phyloP scores from a whole-genome alignment of 768 basidiomycete species.

The Agrocybe pediades region DNA sequence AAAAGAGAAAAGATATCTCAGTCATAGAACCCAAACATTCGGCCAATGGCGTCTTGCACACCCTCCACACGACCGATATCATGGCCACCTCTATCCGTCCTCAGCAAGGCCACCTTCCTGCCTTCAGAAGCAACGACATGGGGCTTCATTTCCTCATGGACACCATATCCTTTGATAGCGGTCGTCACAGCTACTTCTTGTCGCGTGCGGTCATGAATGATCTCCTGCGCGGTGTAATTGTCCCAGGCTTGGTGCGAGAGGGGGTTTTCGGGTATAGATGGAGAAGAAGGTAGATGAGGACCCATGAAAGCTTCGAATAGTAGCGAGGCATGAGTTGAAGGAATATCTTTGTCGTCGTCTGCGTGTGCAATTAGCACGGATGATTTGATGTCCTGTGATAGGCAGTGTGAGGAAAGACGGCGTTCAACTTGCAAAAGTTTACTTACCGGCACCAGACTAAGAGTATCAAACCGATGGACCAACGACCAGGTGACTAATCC shows the following conservation, averaged over 20 bases:
- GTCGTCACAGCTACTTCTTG: constrained; percentile 43
- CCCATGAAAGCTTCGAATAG: constrained; percentile 71
- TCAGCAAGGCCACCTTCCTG: constrained; percentile 55
- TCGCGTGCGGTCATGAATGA: constrained; percentile 36
- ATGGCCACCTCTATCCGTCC: constrained; percentile 61
- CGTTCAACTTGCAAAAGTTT: neutral
- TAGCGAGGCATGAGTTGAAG: constrained; percentile 62
- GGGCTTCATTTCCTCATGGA: constrained; percentile 45
- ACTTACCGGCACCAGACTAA: constrained; percentile 58
- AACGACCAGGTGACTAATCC: constrained; percentile 57
- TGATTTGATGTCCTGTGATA: constrained; percentile 56
- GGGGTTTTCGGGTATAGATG: constrained; percentile 35
- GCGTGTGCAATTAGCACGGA: constrained; percentile 77
- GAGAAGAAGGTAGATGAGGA: constrained; percentile 48
- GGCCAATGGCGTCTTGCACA: constrained; percentile 62
- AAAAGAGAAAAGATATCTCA: neutral
- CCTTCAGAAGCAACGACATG: constrained; percentile 45
- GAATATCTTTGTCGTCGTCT: constrained; percentile 75
- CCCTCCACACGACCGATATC: constrained; percentile 65
- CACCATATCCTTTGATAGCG: constrained; percentile 40
- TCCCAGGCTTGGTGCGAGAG: constrained; percentile 41
- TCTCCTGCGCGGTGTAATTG: constrained; percentile 36
- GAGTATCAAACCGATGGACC: constrained; percentile 62
- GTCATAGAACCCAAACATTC: constrained; percentile 39
- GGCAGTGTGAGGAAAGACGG: neutral